Base-by-base conservation (phyloP, 1,284 basidiomycete genomes). In the Schizopora paradoxa region DNA sequence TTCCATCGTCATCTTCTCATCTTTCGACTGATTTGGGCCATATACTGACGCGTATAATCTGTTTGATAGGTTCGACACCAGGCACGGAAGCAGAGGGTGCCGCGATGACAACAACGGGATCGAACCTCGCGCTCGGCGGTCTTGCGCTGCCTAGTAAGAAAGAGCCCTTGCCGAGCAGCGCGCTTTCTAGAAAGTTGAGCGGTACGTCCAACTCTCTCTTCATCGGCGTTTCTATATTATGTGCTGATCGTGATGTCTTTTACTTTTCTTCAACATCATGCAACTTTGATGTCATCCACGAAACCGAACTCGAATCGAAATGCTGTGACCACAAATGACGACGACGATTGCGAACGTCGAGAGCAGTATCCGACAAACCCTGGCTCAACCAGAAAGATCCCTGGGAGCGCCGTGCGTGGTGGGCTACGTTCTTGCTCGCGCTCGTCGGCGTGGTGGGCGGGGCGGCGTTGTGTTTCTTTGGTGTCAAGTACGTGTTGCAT, bases 381-480 rank as follows among this genome's bases (percentile, higher is more conserved):
- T 86, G 82, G 82, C 60, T 73, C 25, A 63, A 64, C 38, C 64
- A 71, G 44, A 71, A 68, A 46, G 74, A 75, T 45, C 63, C 68
- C n/a, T 72, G 77, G 23, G 66, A 69, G 41, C 64, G 65, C 23
- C 67, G 77, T 55, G 72, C 73, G 10, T 80, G 77, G 60, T 82
- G 74, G 70, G 63, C 83, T 45, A 80, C 78, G 13, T 67, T 75
- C 48, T 23, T 59, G 13, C 63, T 73, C 41, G 59, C 76, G 48
- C 50, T 70, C 45, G 35, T 75, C 18, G 78, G 77, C 25, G 54
- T 73, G 25, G 67, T 59, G 4, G 66, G 62, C 25, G 72, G 74
- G 8, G 72, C 65, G 8, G 55, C 75, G 5, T 65, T 78, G 46
- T 71, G 66, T 55, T 79, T 67, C 52, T 68, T 76, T 52, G 64